Evolutionary conservation across 805 yeast genomes (phyloP).

Genomic region (Helenozyma rhizophorensis): DNA sequence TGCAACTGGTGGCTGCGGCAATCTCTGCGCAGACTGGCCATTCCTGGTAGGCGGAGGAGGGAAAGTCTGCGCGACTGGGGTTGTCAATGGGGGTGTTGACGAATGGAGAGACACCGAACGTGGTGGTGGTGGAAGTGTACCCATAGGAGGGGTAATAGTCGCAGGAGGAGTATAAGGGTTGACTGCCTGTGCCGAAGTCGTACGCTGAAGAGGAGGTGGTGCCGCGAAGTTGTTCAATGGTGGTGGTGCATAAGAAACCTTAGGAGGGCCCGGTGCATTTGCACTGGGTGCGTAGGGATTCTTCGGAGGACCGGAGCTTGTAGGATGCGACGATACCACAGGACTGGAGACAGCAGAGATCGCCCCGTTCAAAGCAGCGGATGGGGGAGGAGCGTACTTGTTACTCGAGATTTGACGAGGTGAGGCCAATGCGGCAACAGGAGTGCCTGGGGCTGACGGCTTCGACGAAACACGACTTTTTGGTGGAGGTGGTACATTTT

Average conservation of each 20-base stretch:
- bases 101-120: too few relatives aligned
- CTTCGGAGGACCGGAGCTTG: slow-evolving; percentile 16
- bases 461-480: slow-evolving; percentile 6
- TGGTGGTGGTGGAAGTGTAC: too few relatives aligned
- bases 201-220: slow-evolving; percentile 8
- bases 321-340: slow-evolving; percentile 1
- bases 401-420: slow-evolving; percentile 7
- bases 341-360: slow-evolving; percentile 23
- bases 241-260: slow-evolving; percentile 33
- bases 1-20: too few relatives aligned
- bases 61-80: slow-evolving; percentile 3
- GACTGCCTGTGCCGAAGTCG: slow-evolving; percentile 4
- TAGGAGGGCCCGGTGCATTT: slow-evolving; percentile 13
- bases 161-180: slow-evolving; percentile 12
- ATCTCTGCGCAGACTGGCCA: slow-evolving; percentile 1
- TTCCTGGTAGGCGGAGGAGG: slow-evolving; percentile 5
- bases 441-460: slow-evolving; percentile 7
- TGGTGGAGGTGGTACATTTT: slow-evolving; percentile 12
- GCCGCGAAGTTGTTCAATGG: slow-evolving; percentile 15
- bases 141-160: background rate
- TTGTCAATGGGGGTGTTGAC: background rate
- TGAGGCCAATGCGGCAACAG: slow-evolving; percentile 1
- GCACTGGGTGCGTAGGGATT: slow-evolving; percentile 24
- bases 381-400: slow-evolving; percentile 20
- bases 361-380: slow-evolving; percentile 20